Percentiles rank a stretch among this genome's conserved stretches.
phyloP scores from a whole-genome alignment of 164 flowering plant species.

The Hamamelis virginiana region DNA sequence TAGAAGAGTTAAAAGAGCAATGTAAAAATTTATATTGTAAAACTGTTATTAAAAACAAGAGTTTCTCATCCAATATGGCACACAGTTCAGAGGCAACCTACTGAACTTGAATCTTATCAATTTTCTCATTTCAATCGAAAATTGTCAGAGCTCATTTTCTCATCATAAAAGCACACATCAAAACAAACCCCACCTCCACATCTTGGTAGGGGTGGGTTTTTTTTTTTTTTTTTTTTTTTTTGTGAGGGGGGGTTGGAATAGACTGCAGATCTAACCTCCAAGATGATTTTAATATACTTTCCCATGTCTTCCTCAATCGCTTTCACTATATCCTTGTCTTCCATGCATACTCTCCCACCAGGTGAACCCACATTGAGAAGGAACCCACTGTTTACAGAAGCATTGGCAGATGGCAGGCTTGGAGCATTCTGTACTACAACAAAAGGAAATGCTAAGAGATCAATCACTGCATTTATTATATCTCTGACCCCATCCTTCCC shows the following conservation, averaged over 20 bases:
- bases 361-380: conserved; percentile 82
- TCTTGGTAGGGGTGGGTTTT: not conserved
- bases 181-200: not conserved
- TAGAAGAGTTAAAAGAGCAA: not conserved
- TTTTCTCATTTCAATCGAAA: too few relatives aligned
- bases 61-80: too few relatives aligned
- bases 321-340: conserved; percentile 68
- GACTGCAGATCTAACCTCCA: conserved; percentile 57
- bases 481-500: conserved; percentile 79
- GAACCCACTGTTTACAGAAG: conserved; percentile 87
- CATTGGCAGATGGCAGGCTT: conserved; percentile 73
- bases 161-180: not conserved
- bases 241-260: too few relatives aligned
- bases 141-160: too few relatives aligned
- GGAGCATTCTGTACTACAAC: conserved; percentile 79
- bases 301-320: conserved; percentile 75
- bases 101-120: too few relatives aligned
- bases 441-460: conserved; percentile 93
- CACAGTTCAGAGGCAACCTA: too few relatives aligned
- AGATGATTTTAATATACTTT: conserved; percentile 66
- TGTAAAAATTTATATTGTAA: too few relatives aligned
- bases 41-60: too few relatives aligned
- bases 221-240: too few relatives aligned
- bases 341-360: conserved; percentile 65
- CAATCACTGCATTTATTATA: conserved; percentile 65